A percentile compares a stretch with the other conserved stretches of the same genome.
These are phyloP conservation scores for Wallacemonas sp. DNA, from an alignment of 208 protist genomes.

Conservation along the genomic window DNA sequence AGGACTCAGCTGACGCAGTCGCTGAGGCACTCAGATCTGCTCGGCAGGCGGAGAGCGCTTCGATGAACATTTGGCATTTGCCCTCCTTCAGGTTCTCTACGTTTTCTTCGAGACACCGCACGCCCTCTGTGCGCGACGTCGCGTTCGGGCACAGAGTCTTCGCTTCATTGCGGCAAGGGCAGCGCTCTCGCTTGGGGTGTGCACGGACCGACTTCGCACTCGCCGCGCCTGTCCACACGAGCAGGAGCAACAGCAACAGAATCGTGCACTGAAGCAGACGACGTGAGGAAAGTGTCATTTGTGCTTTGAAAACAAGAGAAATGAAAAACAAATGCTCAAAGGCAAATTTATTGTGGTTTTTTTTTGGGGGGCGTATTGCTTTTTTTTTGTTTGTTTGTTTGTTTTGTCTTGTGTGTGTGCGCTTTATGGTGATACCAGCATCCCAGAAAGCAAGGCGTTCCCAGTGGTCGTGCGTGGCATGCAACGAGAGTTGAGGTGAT, in stretches of 20 bases:
- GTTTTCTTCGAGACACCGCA: constrained; percentile 4
- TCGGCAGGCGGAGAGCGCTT: background rate
- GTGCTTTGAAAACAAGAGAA: too few species aligned
- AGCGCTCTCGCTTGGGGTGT: background rate
- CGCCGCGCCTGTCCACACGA: background rate
- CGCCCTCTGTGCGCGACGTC: background rate
- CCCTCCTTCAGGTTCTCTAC: background rate
- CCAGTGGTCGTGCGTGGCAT: too few species aligned
- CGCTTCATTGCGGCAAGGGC: background rate
- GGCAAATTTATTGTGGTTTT: too few species aligned
- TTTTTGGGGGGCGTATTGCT: too few species aligned
- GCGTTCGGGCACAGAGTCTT: background rate
- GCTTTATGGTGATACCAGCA: too few species aligned
- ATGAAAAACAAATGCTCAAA: too few species aligned
- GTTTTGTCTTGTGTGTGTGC: too few species aligned
- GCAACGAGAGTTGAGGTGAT: too few species aligned
- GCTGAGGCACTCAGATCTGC: background rate
- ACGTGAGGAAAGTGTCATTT: background rate
- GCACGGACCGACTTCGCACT: background rate
- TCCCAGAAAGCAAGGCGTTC: too few species aligned
- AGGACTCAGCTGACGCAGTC: background rate
- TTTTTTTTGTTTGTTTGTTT: too few species aligned
- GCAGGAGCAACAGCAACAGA: background rate
- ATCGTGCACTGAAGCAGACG: background rate
- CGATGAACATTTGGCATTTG: background rate